phyloP scores from a whole-genome alignment of 1,284 basidiomycete genomes.

The Cryptococcus sp. region DNA sequence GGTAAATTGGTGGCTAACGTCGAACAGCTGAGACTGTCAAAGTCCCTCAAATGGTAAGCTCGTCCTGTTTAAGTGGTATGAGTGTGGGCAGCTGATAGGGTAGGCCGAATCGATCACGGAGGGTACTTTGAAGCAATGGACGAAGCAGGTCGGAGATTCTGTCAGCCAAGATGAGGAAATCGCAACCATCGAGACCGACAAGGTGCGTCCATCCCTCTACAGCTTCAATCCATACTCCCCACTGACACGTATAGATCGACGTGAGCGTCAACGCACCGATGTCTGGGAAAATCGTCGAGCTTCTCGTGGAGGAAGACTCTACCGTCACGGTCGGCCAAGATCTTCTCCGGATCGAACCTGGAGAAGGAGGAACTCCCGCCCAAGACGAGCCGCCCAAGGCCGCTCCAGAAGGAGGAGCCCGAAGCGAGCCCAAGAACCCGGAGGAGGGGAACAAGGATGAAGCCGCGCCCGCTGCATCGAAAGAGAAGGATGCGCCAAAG shows the following conservation, averaged over 20 bases:
- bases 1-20: not conserved
- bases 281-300: conserved; percentile 80
- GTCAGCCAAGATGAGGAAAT: conserved; percentile 93
- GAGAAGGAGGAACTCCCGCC: conserved; percentile 56
- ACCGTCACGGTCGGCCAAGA: conserved; percentile 94
- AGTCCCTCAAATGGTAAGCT: conserved; percentile 80
- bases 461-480: conserved; percentile 41
- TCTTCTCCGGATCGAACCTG: conserved; percentile 84
- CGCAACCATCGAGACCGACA: conserved; percentile 98
- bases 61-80: not conserved
- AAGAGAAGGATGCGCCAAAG: conserved; percentile 46
- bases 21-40: conserved; percentile 68
- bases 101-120: conserved; percentile 94
- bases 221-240: conserved; percentile 3
- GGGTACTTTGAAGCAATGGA: conserved; percentile 93
- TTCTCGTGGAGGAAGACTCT: conserved; percentile 85
- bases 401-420: conserved; percentile 44
- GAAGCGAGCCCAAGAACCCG: conserved; percentile 45
- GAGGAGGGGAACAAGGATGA: conserved; percentile 46
- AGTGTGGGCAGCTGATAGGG: not conserved
- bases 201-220: conserved; percentile 55
- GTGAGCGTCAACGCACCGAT: conserved; percentile 92
- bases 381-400: conserved; percentile 18
- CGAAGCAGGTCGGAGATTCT: conserved; percentile 86
- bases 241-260: conserved; percentile 66